Evolutionary conservation across 2,329 filamentous ascomycete species (phyloP), one percentile per base, ranked within the genome.

Genomic region (Trichoderma afroharzianum): DNA sequence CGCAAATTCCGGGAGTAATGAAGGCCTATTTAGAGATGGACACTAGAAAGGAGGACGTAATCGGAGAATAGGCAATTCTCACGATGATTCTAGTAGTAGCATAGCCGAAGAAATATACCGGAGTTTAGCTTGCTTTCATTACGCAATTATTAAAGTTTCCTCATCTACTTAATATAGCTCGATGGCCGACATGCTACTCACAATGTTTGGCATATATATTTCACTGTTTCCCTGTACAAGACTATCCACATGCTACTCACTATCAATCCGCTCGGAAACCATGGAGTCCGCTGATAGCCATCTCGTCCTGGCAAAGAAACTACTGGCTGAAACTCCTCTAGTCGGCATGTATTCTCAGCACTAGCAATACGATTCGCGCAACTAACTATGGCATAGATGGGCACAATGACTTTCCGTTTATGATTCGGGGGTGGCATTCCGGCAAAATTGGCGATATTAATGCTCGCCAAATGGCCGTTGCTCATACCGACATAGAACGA

Each of bases 321-420:
- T 63, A 8, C 26, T 63, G 1, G 61, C 39, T 2, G 61, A 50
- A 63, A 63, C 61, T 15, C 61, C 61, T 7, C 36, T 63, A 12
- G 30, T 63, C 4, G 61, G 61, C 3, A 63, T 21, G 21, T 14
- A 9, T 21, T 30, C 24, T n/a, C 1, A n/a, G 18, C 21, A 43
- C 7, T 2, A 1, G 1, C 15, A 43, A 15, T n/a, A 8, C 14
- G 18, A n/a, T 24, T 11, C 0, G 8, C 7, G 0, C 1, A n/a
- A 26, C 33, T 24, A 30, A 47, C 24, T 7, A 24, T 11, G 5
- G n/a, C 7, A 3, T 74, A 93, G 93, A 97, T 80, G 93, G 93
- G 3, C 93, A 97, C 78, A 92, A 95, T 82, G 94, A 97, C 79
- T 85, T 97, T 57, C 87, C 94, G 24, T 92, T 94, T 68, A 81